phyloP scores from a whole-genome alignment of 805 yeast species.

The Lipomyces starkeyi region DNA sequence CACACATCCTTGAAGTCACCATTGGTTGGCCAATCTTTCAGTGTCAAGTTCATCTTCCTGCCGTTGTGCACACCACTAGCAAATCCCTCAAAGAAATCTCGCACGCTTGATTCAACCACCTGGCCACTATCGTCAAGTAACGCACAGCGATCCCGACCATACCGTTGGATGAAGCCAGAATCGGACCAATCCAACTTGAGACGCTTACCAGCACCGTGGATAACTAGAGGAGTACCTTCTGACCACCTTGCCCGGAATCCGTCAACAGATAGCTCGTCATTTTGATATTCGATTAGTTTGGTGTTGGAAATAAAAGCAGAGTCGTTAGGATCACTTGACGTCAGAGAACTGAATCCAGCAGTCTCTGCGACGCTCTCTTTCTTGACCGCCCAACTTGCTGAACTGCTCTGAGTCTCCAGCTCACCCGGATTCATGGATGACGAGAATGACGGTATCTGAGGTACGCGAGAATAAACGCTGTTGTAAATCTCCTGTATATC shows the following conservation, averaged over 20 bases:
- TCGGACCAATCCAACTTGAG: conserved; percentile 26
- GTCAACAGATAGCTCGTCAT: conserved; percentile 16
- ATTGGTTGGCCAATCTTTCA: conserved; percentile 35
- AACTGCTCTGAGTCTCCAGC: no score
- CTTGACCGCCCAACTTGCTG: conserved; percentile 4
- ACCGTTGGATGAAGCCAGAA: conserved; percentile 11
- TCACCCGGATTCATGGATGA: neutral
- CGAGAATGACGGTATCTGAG: neutral
- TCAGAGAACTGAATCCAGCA: neutral
- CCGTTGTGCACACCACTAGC: conserved; percentile 12
- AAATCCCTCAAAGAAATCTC: conserved; percentile 26
- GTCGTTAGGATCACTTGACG: neutral
- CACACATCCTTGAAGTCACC: conserved; percentile 27
- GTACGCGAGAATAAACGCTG: conserved; percentile 12
- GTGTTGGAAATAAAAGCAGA: conserved; percentile 9
- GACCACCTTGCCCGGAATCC: conserved; percentile 29
- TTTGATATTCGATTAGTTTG: conserved; percentile 14
- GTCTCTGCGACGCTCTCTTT: neutral
- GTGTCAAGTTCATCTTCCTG: conserved; percentile 15
- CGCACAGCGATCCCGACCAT: conserved; percentile 23
- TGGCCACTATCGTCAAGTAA: conserved; percentile 14
- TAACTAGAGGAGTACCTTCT: conserved; percentile 26
- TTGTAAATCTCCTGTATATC: conserved; percentile 18
- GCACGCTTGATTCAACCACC: conserved; percentile 16
- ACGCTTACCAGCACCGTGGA: conserved; percentile 17